Conservation (phyloP, 108 stramenopile genomes). For the Skeletonema marinoi region DNA sequence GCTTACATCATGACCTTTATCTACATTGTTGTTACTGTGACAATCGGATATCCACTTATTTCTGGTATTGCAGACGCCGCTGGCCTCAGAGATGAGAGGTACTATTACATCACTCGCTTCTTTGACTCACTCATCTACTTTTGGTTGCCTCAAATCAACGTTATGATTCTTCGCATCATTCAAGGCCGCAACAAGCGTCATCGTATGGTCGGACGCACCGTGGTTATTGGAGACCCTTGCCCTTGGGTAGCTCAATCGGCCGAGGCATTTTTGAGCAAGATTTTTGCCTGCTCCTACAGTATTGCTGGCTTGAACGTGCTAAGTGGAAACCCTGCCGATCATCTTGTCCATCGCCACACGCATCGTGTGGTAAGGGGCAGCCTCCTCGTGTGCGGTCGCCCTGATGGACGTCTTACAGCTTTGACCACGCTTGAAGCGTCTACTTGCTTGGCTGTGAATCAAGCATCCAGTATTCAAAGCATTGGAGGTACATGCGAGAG, state of each 20-base stretch:
- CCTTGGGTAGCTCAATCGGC: conserved; percentile 77
- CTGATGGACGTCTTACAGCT: conserved; percentile 86
- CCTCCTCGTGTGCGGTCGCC: conserved; percentile 77
- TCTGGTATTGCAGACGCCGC: conserved; percentile 51
- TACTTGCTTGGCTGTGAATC: conserved; percentile 76
- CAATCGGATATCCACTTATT: conserved; percentile 61
- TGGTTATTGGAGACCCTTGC: conserved; percentile 78
- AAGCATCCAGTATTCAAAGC: conserved; percentile 75
- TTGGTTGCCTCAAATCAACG: conserved; percentile 75
- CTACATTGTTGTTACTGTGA: conserved; percentile 71
- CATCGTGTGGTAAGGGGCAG: conserved; percentile 77
- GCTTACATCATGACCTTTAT: conserved; percentile 70
- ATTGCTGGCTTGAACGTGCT: conserved; percentile 76
- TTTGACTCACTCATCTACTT: conserved; percentile 80
- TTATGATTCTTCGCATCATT: conserved; percentile 56
- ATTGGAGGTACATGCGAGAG: conserved; percentile 71
- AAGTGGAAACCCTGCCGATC: conserved; percentile 73
- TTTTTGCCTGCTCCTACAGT: conserved; percentile 76
- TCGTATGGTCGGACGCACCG: conserved; percentile 82
- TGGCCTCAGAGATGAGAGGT: conserved; percentile 28
- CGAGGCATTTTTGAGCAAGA: conserved; percentile 81
- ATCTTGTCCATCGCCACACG: conserved; percentile 84
- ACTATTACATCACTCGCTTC: conserved; percentile 35
- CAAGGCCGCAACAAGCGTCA: conserved; percentile 68
- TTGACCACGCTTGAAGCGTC: conserved; percentile 73